Evolutionary conservation across 352 stramenopile genomes (phyloP).

Genomic region (Globisporangium alternatum): DNA sequence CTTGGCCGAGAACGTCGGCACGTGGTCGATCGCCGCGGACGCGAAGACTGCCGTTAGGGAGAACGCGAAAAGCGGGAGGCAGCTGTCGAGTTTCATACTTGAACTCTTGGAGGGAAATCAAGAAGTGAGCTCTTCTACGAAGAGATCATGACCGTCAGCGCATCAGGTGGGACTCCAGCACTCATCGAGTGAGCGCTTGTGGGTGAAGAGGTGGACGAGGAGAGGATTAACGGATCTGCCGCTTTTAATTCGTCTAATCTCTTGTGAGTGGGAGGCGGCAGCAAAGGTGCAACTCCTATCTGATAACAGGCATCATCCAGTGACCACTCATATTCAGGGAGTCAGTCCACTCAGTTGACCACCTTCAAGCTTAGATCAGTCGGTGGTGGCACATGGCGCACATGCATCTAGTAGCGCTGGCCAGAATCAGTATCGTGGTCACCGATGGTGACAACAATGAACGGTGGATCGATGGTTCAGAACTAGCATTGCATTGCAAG

Average conservation of each 20-base stretch:
- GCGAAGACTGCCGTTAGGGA: background rate
- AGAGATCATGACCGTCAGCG: background rate
- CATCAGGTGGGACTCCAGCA: background rate
- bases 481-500: background rate
- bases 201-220: no score
- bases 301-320: background rate
- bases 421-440: no score
- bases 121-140: background rate
- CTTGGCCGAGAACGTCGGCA: constrained; percentile 15
- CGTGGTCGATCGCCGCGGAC: background rate
- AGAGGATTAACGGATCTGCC: background rate
- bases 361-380: no score
- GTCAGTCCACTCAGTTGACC: background rate
- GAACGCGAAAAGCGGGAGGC: background rate
- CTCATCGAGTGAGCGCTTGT: no score
- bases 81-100: background rate
- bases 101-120: background rate
- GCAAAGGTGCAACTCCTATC: background rate
- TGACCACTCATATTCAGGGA: background rate
- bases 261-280: background rate
- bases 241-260: background rate
- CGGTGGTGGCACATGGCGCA: no score
- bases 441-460: no score
- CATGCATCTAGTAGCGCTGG: no score
- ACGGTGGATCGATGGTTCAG: no score